Evolutionary conservation across 257 asterid species (phyloP), one percentile per base, ranked within the genome.

Genomic region (Salvia miltiorrhiza): DNA sequence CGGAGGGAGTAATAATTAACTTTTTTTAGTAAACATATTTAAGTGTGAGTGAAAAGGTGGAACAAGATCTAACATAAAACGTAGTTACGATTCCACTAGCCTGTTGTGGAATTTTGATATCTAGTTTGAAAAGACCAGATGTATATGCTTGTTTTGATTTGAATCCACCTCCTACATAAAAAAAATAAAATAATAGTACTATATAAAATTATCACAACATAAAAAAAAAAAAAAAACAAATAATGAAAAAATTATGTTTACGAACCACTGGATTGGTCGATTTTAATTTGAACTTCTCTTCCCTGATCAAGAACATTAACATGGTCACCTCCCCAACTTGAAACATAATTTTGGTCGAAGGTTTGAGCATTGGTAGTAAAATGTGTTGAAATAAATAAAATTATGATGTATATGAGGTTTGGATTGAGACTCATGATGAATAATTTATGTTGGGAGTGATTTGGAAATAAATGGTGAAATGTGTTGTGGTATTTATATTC

Each of bases 151-250:
- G 9, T 63, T 20, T 71, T 4, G 76, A 71, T 62, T 9, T 37
- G 21, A 71, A 20, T 52, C 76, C 76, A 53, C 76, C 70, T 16
- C 76, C 76, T 71, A 40, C 12, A 32, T 6, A 20, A 49, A 7
- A 21, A 35, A 20, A 30, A n/a, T 17, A 16, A 8, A 40, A 13
- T 2, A 67, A 37, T 7, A 40, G n/a, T n/a, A n/a, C n/a, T n/a
- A n/a, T n/a, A n/a, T 56, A 56, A 56, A 33, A 14, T 11, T 55
- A 13, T 14, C 1, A 4, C 0, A 4, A 24, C 1, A 43, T 4
- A 26, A 26, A 26, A 5, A 10, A 28, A 14, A 54, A 12, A 4
- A 26, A 1, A 1, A 39, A 35, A 50, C 4, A 41, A 20, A 39
- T 0, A 8, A 35, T 8, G 10, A 48, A 8, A 43, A 14, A 2